phyloP scores from a whole-genome alignment of 2,329 filamentous ascomycete species.

The Penicillium crustosum region DNA sequence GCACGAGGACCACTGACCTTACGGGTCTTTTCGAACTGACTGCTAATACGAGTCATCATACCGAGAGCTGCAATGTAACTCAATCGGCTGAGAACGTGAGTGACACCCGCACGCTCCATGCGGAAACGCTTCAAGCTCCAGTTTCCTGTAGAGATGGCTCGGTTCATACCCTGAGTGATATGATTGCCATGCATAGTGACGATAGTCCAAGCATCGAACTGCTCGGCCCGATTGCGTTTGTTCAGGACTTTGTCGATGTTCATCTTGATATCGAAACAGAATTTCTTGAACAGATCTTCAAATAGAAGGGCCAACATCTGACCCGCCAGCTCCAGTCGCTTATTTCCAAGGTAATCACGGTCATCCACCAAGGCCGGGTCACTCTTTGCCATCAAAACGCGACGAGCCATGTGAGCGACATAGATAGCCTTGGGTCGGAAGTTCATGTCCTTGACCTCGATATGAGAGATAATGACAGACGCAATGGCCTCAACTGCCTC shows the following conservation, averaged over 20 bases:
- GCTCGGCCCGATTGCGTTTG: slow-evolving; percentile 84
- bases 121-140: slow-evolving; percentile 98
- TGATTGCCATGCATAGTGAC: slow-evolving; percentile 80
- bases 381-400: slow-evolving; percentile 89
- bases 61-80: slow-evolving; percentile 96
- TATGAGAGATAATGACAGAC: slow-evolving; percentile 90
- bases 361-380: slow-evolving; percentile 90
- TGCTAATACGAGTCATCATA: slow-evolving; percentile 99
- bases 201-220: slow-evolving; percentile 82
- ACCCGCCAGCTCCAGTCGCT: slow-evolving; percentile 89
- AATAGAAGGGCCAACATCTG: slow-evolving; percentile 92
- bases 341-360: slow-evolving; percentile 97
- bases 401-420: slow-evolving; percentile 94
- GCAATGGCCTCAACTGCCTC: slow-evolving; percentile 91
- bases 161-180: slow-evolving; percentile 90
- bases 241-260: slow-evolving; percentile 95
- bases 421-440: slow-evolving; percentile 98
- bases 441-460: slow-evolving; percentile 85
- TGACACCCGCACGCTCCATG: slow-evolving; percentile 96
- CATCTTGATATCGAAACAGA: slow-evolving; percentile 82
- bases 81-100: slow-evolving; percentile 89
- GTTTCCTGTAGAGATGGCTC: slow-evolving; percentile 95
- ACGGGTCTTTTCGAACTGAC: slow-evolving; percentile 97
- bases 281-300: slow-evolving; percentile 97
- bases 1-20: slow-evolving; percentile 96